Evolutionary conservation across 306 rosid genomes (phyloP).

Genomic region (Castanea mollissima): DNA sequence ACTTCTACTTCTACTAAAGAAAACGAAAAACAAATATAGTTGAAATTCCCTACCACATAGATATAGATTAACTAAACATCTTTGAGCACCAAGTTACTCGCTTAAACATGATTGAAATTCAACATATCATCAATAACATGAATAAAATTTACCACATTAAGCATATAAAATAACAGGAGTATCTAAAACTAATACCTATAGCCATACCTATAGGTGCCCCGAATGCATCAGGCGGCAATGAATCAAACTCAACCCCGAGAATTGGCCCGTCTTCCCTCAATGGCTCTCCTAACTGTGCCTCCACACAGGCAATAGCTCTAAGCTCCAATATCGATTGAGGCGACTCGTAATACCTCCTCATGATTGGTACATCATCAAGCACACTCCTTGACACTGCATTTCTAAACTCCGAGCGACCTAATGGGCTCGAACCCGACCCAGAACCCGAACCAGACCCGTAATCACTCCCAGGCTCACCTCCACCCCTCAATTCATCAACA

Average conservation of each 20-base stretch:
- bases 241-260: slow-evolving; percentile 90
- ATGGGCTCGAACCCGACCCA: slow-evolving; percentile 85
- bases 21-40: background rate
- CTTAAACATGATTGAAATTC: background rate
- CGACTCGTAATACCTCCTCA: slow-evolving; percentile 65
- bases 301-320: slow-evolving; percentile 91
- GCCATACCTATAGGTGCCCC: slow-evolving; percentile 85
- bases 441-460: slow-evolving; percentile 97
- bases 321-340: slow-evolving; percentile 69
- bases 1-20: background rate
- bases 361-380: slow-evolving; percentile 39
- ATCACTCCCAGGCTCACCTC: slow-evolving; percentile 60
- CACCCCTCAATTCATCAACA: slow-evolving; percentile 52
- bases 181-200: background rate
- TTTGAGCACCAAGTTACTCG: background rate
- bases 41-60: background rate
- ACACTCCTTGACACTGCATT: slow-evolving; percentile 49
- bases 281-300: slow-evolving; percentile 91
- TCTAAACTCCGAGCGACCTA: slow-evolving; percentile 54
- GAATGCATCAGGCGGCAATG: slow-evolving; percentile 94
- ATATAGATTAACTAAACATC: background rate
- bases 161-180: background rate
- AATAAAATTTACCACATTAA: background rate
- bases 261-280: slow-evolving; percentile 90
- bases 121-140: background rate